Evolutionary conservation across 2,329 filamentous ascomycete species (phyloP), one percentile per base, ranked within the genome.

Genomic region (Trichoderma guizhouense): DNA sequence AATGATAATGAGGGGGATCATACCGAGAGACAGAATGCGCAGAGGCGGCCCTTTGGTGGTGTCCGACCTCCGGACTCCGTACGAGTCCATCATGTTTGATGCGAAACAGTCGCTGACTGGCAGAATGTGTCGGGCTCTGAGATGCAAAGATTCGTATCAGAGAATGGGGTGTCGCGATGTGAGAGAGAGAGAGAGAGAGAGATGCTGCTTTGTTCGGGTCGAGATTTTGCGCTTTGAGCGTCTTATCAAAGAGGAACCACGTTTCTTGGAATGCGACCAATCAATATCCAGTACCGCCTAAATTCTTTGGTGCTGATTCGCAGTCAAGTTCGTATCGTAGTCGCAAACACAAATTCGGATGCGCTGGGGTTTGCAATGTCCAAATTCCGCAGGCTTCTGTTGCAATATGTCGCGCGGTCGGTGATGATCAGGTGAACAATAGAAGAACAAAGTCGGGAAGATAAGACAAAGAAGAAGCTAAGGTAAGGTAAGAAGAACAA

Each of bases 1-100:
- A 60, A 5, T 1, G n/a, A n/a, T 9, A 30, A 12, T 34, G 26
- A 30, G 58, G 26, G 18, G 15, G 15, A 18, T 80, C 89, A 74
- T 87, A 97, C 94, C 94, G 76, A 99, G 87, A 32, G 94, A 98
- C 14, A 99, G 86, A 75, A 99, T 92, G 81, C 96, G 92, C 81
- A 98, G 84, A 70, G 96, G 95, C 79, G 95, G 94, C 63, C 95
- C 95, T 83, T 97, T 97, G 66, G 94, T 97, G 72, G 95, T 98
- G 82, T 98, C 95, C 84, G 96, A 97, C 80, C 95, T 90, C 82
- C 91, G 91, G 77, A 97, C 82, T 72, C 84, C 84, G 76, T 82
- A 84, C 53, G 83, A 82, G 74, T 89, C 86, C 87, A 89, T 89
- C 55, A 69, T 68, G n/a, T 1, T 6, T 2, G 57, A 34, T 24